Evolutionary conservation across 495 filamentous ascomycete genomes (phyloP), one percentile per base, ranked within the genome.

Genomic region (Daldinia vernicosa): DNA sequence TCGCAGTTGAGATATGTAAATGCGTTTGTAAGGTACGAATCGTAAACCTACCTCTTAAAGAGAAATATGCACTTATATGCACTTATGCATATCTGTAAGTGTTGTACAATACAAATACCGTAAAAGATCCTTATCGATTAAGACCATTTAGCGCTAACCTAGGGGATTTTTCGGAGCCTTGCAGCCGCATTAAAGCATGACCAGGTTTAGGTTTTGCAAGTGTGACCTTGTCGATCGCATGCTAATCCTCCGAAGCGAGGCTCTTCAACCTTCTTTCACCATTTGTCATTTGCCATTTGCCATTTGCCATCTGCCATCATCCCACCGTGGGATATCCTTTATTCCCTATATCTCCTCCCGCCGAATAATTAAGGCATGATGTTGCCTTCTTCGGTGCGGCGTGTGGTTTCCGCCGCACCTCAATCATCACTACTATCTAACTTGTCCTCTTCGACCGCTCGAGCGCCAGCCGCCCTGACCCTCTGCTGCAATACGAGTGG

Each of bases 341-440:
- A 28, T 1, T 24, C 59, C 50, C 57, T 58, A 45, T 47, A 64
- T 37, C 57, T 30, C 59, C 47, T 60, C 66, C 51, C 50, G 8
- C 60, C 68, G 40, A 54, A 55, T 27, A 69, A 67, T 62, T 60
- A 37, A 77, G 73, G 72, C 45, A 80, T 68, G 56, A 85, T 87
- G 84, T 77, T 86, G 69, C 84, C 84, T 58, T 83, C 81, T 28
- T 84, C 85, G 52, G 80, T 86, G 61, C 79, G 84, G 77, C 82
- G 83, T 47, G 78, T 80, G 30, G 82, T 80, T 51, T 74, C 79
- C 58, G 77, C 80, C 62, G 78, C 81, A 64, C 79, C 81, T 30
- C 79, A 81, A 61, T 80, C 80, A 56, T 71, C 80, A 53, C 66
- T 83, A 65, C 68, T 81, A 19, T 78, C 81, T 19, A 74, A 78